phyloP scores from a whole-genome alignment of 1,139 yeast species.

The Pichia sp. region DNA sequence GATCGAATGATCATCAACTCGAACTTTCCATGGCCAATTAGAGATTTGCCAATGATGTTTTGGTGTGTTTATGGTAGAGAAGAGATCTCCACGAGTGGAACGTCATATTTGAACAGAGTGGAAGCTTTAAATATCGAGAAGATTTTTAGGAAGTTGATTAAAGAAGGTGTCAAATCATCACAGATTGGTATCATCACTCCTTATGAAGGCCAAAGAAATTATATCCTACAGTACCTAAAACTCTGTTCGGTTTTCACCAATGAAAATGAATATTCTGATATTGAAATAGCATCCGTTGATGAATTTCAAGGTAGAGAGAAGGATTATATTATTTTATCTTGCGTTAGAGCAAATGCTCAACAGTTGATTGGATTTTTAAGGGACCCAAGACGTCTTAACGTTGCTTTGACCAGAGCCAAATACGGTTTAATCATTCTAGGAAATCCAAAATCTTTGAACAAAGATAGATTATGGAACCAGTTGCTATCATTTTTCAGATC shows the following conservation, averaged over 20 bases:
- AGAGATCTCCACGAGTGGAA: slow-evolving; percentile 77
- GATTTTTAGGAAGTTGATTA: slow-evolving; percentile 62
- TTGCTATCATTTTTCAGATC: slow-evolving; percentile 73
- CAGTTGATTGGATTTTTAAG: slow-evolving; percentile 80
- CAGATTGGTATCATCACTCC: slow-evolving; percentile 94
- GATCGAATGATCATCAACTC: slow-evolving; percentile 51
- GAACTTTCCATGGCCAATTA: slow-evolving; percentile 85
- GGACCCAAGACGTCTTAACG: slow-evolving; percentile 88
- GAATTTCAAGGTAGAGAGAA: slow-evolving; percentile 97
- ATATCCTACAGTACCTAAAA: slow-evolving; percentile 70
- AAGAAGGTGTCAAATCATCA: slow-evolving; percentile 70
- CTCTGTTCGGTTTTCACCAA: slow-evolving; percentile 59
- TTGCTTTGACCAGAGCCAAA: slow-evolving; percentile 86
- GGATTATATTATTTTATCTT: slow-evolving; percentile 79
- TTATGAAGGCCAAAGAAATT: slow-evolving; percentile 89
- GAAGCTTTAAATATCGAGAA: slow-evolving; percentile 91
- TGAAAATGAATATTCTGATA: slow-evolving; percentile 56
- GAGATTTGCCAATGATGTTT: slow-evolving; percentile 83
- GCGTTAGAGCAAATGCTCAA: slow-evolving; percentile 85
- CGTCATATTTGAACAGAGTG: slow-evolving; percentile 77
- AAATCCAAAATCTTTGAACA: slow-evolving; percentile 70
- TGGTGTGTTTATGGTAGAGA: slow-evolving; percentile 90
- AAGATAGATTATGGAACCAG: slow-evolving; percentile 73
- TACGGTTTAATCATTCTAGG: slow-evolving; percentile 80
- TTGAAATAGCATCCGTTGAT: slow-evolving; percentile 90